Evolutionary conservation across 2,329 filamentous ascomycete species (phyloP), one percentile per base, ranked within the genome.

Genomic region (Hypoxylon sp.): DNA sequence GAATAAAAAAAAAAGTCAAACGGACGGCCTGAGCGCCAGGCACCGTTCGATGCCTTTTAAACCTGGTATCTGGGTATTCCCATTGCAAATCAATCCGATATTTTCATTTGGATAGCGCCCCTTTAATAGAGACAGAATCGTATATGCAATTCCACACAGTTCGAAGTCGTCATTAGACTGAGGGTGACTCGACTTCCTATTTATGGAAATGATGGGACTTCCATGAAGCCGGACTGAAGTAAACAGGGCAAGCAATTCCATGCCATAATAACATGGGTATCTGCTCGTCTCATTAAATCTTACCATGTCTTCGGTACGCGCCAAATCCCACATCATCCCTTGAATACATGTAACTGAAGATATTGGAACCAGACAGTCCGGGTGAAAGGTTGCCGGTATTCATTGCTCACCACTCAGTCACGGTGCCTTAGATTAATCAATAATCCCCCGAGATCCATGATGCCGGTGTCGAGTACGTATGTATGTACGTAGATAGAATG

Each of bases 301-400:
- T 70, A 68, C 68, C 65, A 61, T 70, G 59, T 68, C 65, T 68
- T 53, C 62, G 68, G 68, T 58, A 70, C 68, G 56, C 50, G 55
- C 64, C 57, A 68, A 67, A 68, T 68, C 53, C 64, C 51, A 59
- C 56, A 53, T 58, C 39, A 51, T 58, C 35, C 64, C 55, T 54
- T 64, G 27, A 44, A 53, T 42, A 52, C 35, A 17, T 24, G 24
- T 5, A 44, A 42, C 57, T 53, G 39, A 56, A 57, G 52, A 51
- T 66, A 42, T 50, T 53, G 29, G 42, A 48, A 21, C 42, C 55
- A 55, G 46, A 31, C 21, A 61, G 53, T 64, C 51, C 65, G 51
- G 56, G 64, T 35, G 19, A 31, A 17, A 57, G 55, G 64, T 61
- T 31, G 39, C 58, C 50, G 37, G 52, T 59, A 56, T 54, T 58